Evolutionary conservation across 2,329 filamentous ascomycete genomes (phyloP), one percentile per base, ranked within the genome.

Genomic region (Alternaria sp.): DNA sequence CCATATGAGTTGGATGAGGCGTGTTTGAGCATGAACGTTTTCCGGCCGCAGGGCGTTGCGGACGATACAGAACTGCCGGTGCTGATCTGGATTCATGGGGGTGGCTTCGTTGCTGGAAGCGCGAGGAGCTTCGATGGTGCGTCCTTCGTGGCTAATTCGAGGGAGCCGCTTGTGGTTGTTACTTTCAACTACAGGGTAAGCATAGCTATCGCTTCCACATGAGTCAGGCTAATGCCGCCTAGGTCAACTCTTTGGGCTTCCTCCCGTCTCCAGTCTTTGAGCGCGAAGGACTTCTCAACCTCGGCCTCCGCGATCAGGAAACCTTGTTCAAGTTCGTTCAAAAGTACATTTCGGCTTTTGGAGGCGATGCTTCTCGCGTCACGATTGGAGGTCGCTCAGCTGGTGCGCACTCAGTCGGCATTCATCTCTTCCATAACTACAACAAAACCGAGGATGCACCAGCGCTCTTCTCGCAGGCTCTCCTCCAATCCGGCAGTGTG

Each of bases 271-370:
- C 69, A 4, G 62, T 68, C 3, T 71, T 76, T 9, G 70, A 75
- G 15, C 72, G 67, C 17, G 58, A 69, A 5, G 73, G 71, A 9
- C 65, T 75, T 15, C 63, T 75, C 3, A 76, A 76, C 55, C 71
- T 76, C 9, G 74, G 74, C 1, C 68, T 76, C 19, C 57, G 67
- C 4, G 72, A 75, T 52, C 68, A 71, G 49, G 61, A 67, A 32
- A 36, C 63, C 2, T 55, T 69, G 1, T 70, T 76, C 25, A 73
- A 81, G 45, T 82, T 80, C 66, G 71, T 81, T 4, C 71, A 75
- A 21, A 69, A 79, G 21, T 80, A 82, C 59, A 81, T 81, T 50
- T 75, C 72, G 1, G 66, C 63, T 17, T 82, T 82, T 58, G 81
- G 80, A 3, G 80, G 80, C 21, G 80, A 82, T 61, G 68, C 77